These are phyloP conservation scores for Plasmodium coatneyi DNA, from an alignment of 169 alveolate genomes.

Conservation along the genomic window DNA sequence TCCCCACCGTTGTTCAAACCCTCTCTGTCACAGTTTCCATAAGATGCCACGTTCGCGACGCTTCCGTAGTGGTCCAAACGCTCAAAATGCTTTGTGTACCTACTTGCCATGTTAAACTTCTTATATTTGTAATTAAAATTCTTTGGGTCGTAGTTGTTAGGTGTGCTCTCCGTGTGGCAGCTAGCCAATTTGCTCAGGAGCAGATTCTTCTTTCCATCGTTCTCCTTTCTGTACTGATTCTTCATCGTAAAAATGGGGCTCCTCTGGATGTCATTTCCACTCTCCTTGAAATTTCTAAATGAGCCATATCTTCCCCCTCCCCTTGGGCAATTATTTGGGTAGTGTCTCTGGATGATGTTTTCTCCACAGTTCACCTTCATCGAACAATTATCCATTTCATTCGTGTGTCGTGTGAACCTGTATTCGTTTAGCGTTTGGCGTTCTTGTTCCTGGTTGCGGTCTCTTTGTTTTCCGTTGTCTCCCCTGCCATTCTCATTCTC, in stretches of 20 bases:
- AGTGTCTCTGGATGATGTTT: neutral
- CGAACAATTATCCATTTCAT: slow-evolving; percentile 13
- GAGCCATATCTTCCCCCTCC: neutral
- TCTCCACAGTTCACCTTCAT: neutral
- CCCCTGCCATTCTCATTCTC: neutral
- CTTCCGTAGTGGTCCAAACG: neutral
- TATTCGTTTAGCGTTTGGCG: neutral
- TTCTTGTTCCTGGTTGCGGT: neutral
- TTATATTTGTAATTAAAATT: slow-evolving; percentile 10
- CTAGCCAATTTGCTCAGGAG: neutral
- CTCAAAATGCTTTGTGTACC: neutral
- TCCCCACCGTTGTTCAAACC: neutral
- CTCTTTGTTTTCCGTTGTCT: neutral
- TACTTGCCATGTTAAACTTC: neutral
- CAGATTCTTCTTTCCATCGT: neutral
- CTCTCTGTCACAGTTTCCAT: neutral
- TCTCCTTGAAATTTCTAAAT: neutral
- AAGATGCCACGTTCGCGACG: neutral
- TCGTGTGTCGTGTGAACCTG: neutral
- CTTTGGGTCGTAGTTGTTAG: neutral
- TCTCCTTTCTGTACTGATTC: neutral
- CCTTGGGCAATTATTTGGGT: neutral
- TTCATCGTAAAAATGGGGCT: neutral
- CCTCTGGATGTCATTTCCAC: neutral
- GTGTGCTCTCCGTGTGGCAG: slow-evolving; percentile 13